Percentiles rank a stretch among this genome's conserved stretches.
Evolutionary conservation across 352 stramenopile genomes (phyloP).

Genomic region (Phytophthora macrochlamydospora): DNA sequence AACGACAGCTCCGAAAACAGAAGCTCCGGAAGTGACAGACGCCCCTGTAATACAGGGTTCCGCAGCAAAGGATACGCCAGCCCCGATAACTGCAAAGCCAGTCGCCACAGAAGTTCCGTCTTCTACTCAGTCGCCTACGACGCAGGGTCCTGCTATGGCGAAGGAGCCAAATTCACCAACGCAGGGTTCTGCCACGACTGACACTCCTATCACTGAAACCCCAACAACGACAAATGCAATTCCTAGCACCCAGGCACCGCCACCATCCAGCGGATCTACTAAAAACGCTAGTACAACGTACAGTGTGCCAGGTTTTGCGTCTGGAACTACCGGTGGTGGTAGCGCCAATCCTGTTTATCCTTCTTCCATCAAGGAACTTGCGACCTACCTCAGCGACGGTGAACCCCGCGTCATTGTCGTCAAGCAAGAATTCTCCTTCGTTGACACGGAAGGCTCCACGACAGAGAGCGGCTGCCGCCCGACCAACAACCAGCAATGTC

Average conservation of each 20-base stretch:
- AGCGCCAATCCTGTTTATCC: slow-evolving; percentile 24
- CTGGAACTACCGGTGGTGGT: slow-evolving; percentile 33
- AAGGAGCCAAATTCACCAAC: background rate
- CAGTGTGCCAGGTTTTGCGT: slow-evolving; percentile 25
- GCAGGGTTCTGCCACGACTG: background rate
- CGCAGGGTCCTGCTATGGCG: background rate
- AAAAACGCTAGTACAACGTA: slow-evolving; percentile 2
- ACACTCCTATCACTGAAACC: background rate
- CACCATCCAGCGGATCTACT: background rate
- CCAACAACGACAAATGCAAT: background rate
- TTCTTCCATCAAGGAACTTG: slow-evolving; percentile 24
- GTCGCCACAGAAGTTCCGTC: background rate
- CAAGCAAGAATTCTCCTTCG: slow-evolving; percentile 34
- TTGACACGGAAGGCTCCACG: slow-evolving; percentile 23
- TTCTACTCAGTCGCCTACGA: background rate
- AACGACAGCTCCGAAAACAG: slow-evolving; percentile 6
- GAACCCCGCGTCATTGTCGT: slow-evolving; percentile 35
- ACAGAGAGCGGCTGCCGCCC: slow-evolving; percentile 28
- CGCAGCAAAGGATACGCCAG: background rate
- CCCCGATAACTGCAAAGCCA: background rate
- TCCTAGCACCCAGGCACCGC: background rate
- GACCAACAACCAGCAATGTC: slow-evolving; percentile 24
- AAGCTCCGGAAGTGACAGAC: background rate
- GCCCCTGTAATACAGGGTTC: background rate
- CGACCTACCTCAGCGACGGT: slow-evolving; percentile 17